Evolutionary conservation across 208 protist species (phyloP).

Genomic region (Wallacemonas rigidus): DNA sequence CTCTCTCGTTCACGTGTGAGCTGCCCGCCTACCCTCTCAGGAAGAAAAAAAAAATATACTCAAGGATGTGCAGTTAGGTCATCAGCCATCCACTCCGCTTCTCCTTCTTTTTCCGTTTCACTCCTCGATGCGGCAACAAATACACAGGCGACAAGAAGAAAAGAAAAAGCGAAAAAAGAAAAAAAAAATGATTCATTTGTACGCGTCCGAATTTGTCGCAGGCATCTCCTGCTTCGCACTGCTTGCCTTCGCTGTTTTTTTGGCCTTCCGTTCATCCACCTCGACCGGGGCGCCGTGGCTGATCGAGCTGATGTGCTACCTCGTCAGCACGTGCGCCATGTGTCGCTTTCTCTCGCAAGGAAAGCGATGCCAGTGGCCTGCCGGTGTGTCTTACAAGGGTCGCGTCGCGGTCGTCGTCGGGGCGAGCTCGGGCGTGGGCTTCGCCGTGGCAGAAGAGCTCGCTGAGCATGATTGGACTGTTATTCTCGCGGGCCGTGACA

Average conservation of each 20-base stretch:
- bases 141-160: background rate
- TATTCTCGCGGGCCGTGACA: slow-evolving; percentile 63
- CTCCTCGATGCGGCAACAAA: background rate
- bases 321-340: slow-evolving; percentile 36
- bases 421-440: slow-evolving; percentile 80
- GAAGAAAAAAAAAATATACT: too few relatives aligned
- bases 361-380: slow-evolving; percentile 60
- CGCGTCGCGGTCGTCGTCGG: slow-evolving; percentile 81
- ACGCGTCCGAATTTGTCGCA: slow-evolving; percentile 59
- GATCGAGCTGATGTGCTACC: slow-evolving; percentile 17
- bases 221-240: slow-evolving; percentile 13
- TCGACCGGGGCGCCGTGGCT: background rate
- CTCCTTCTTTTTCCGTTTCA: too few relatives aligned
- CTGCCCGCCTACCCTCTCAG: too few relatives aligned
- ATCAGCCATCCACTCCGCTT: too few relatives aligned
- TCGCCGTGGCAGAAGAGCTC: slow-evolving; percentile 67
- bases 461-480: slow-evolving; percentile 77
- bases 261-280: slow-evolving; percentile 7
- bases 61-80: too few relatives aligned
- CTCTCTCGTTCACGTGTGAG: too few relatives aligned
- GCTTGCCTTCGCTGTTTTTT: slow-evolving; percentile 9
- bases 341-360: slow-evolving; percentile 57
- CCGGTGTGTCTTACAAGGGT: slow-evolving; percentile 49
- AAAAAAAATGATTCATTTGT: slow-evolving; percentile 62
- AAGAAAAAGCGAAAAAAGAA: background rate